These are phyloP conservation scores for Tetrapisispora namnaoensis DNA, from an alignment of 805 yeast species.

Conservation along the genomic window DNA sequence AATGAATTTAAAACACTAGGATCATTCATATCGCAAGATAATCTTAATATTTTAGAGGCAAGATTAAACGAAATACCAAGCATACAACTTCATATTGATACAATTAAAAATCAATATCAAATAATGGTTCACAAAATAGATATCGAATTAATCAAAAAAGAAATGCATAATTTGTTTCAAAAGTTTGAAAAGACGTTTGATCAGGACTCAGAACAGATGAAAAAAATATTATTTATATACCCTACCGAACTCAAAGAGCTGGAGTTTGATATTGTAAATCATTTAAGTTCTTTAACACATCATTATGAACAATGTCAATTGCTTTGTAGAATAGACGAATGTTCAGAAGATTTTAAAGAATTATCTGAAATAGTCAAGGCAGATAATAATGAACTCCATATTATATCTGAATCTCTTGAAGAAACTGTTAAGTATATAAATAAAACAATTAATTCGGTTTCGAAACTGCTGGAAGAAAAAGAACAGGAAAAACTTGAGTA, in stretches of 20 bases:
- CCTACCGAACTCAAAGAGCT: conserved; percentile 4
- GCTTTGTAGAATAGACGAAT: conserved; percentile 23
- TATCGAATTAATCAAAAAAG: conserved; percentile 16
- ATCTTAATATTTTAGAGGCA: conserved; percentile 20
- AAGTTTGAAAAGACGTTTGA: conserved; percentile 18
- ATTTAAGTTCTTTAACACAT: conserved; percentile 60
- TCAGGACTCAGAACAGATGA: conserved; percentile 13
- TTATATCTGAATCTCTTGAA: conserved; percentile 41
- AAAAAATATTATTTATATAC: conserved; percentile 19
- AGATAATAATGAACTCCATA: conserved; percentile 49
- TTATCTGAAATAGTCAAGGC: conserved; percentile 38
- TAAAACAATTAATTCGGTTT: conserved; percentile 13
- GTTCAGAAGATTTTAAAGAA: conserved; percentile 30
- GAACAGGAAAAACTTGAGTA: conserved; percentile 4
- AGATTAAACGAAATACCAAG: conserved; percentile 29
- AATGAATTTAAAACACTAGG: conserved; percentile 23
- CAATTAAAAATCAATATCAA: conserved; percentile 24
- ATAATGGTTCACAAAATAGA: conserved; percentile 24
- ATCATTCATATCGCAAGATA: conserved; percentile 40
- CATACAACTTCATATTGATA: conserved; percentile 21
- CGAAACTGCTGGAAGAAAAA: conserved; percentile 26
- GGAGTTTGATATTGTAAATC: conserved; percentile 61
- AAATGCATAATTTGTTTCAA: conserved; percentile 14
- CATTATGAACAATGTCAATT: conserved; percentile 72
- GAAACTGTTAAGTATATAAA: conserved; percentile 30